phyloP scores from a whole-genome alignment of 495 filamentous ascomycete genomes.

The Penicillium paxilli region DNA sequence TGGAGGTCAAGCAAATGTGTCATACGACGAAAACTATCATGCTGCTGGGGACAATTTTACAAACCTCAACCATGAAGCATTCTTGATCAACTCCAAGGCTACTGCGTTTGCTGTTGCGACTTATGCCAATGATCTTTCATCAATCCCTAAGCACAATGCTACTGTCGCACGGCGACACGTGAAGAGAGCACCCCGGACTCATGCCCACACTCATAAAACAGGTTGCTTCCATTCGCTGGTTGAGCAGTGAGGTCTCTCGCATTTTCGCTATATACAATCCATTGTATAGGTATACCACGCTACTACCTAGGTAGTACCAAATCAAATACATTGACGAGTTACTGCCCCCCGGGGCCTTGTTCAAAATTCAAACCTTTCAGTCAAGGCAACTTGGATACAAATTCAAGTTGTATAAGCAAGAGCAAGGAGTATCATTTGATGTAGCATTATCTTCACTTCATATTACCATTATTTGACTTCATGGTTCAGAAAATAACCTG shows the following conservation, averaged over 20 bases:
- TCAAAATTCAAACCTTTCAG: too few species aligned
- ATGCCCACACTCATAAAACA: constrained; percentile 17
- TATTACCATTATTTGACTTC: neutral
- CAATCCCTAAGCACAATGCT: constrained; percentile 28
- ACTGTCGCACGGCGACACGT: constrained; percentile 7
- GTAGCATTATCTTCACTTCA: too few species aligned
- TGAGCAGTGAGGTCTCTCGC: neutral
- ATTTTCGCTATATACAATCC: too few species aligned
- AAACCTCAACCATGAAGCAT: constrained; percentile 62
- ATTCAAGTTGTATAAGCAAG: too few species aligned
- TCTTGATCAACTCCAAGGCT: constrained; percentile 58
- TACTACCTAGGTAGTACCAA: too few species aligned
- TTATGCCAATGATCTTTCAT: constrained; percentile 56
- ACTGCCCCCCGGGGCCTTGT: too few species aligned
- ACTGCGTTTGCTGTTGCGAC: constrained; percentile 65
- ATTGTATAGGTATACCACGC: too few species aligned
- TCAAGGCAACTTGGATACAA: too few species aligned
- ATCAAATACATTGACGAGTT: too few species aligned
- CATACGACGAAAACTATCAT: constrained; percentile 67
- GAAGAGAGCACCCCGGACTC: constrained; percentile 11
- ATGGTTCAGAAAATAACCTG: constrained; percentile 34
- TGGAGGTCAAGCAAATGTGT: constrained; percentile 59
- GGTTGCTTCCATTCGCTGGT: constrained; percentile 28
- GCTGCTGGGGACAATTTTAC: constrained; percentile 53
- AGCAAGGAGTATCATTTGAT: too few species aligned